Percentiles rank a stretch among this genome's conserved stretches.
Evolutionary conservation across 495 filamentous ascomycete species (phyloP).

Genomic region (Lophiostoma macrostomum): DNA sequence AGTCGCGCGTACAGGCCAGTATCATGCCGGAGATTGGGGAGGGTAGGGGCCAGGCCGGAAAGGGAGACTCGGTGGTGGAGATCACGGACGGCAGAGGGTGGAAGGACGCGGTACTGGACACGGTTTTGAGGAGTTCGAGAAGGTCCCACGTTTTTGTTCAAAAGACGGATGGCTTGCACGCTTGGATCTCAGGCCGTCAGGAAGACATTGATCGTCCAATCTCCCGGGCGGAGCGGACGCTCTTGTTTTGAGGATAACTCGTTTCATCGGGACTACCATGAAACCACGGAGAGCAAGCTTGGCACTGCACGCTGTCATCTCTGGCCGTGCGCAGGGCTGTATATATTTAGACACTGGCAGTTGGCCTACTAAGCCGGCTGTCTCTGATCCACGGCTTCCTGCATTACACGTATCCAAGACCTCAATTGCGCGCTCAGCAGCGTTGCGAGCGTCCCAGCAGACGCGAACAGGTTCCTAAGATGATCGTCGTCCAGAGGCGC

Average conservation of each 20-base stretch:
- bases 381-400: background rate
- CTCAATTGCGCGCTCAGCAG: background rate
- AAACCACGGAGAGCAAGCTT: conserved; percentile 30
- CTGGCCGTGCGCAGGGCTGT: conserved; percentile 28
- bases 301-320: conserved; percentile 34
- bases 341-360: conserved; percentile 25
- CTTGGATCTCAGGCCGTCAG: conserved; percentile 23
- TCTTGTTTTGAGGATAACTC: conserved; percentile 33
- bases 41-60: conserved; percentile 24
- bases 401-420: background rate
- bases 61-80: conserved; percentile 1
- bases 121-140: conserved; percentile 20
- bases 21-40: conserved; percentile 33
- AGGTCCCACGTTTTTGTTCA: conserved; percentile 20
- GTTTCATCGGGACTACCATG: conserved; percentile 30
- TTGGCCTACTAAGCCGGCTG: conserved; percentile 14
- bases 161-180: conserved; percentile 2
- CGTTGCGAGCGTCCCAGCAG: background rate
- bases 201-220: conserved; percentile 32
- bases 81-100: background rate
- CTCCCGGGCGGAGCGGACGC: conserved; percentile 29
- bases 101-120: conserved; percentile 9
- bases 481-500: conserved; percentile 12
- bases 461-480: conserved; percentile 1
- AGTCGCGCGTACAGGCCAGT: conserved; percentile 10